A percentile compares a stretch with the other conserved stretches of the same genome.
phyloP scores from a whole-genome alignment of 2,329 filamentous ascomycete genomes.

The Talaromyces funiculosus region DNA sequence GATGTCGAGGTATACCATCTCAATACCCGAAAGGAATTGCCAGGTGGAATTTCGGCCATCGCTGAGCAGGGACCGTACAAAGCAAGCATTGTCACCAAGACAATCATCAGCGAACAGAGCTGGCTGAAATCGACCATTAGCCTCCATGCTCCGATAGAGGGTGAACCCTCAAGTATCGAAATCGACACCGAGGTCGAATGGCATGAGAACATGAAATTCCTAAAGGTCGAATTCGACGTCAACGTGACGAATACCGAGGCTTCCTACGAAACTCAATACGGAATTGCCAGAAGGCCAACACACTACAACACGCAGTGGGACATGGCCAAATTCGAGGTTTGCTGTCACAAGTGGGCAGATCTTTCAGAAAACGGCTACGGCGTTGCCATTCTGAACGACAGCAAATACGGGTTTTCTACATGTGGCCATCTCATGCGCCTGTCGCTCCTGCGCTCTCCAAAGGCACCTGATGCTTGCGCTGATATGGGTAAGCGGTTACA shows the following conservation, averaged over 20 bases:
- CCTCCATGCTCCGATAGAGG: slow-evolving; percentile 62
- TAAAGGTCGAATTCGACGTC: slow-evolving; percentile 97
- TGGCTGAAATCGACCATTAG: slow-evolving; percentile 82
- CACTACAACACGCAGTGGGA: slow-evolving; percentile 98
- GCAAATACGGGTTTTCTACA: slow-evolving; percentile 95
- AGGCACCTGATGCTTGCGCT: slow-evolving; percentile 86
- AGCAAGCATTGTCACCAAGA: slow-evolving; percentile 76
- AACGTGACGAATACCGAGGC: slow-evolving; percentile 87
- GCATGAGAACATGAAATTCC: slow-evolving; percentile 94
- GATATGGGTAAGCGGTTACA: too few relatives aligned
- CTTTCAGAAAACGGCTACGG: slow-evolving; percentile 82
- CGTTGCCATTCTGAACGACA: slow-evolving; percentile 89
- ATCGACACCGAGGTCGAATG: slow-evolving; percentile 86
- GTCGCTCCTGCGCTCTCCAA: slow-evolving; percentile 77
- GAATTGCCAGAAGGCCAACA: slow-evolving; percentile 79
- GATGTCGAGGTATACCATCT: slow-evolving; percentile 97
- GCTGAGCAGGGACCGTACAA: slow-evolving; percentile 66
- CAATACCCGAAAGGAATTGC: slow-evolving; percentile 77
- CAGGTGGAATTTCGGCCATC: slow-evolving; percentile 60
- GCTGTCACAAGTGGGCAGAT: slow-evolving; percentile 91
- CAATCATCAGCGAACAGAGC: slow-evolving; percentile 79
- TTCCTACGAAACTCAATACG: slow-evolving; percentile 91
- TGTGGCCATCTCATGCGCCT: slow-evolving; percentile 84
- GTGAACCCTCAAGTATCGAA: slow-evolving; percentile 67
- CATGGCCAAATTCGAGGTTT: slow-evolving; percentile 97